These are phyloP conservation scores for Erythrophleum fordii DNA, from an alignment of 306 rosid species.

Conservation along the genomic window DNA sequence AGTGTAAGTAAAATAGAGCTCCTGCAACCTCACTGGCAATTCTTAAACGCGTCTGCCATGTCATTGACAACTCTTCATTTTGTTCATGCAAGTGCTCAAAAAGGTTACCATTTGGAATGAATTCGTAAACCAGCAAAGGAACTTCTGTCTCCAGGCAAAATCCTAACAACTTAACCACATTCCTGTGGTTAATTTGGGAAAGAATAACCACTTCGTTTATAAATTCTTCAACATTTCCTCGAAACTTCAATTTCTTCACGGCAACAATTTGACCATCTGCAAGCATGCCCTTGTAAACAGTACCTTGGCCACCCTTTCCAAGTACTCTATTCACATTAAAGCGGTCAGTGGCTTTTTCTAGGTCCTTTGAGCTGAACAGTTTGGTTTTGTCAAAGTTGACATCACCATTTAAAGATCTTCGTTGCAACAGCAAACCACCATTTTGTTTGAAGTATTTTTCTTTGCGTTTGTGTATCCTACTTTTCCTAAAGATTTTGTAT, in stretches of 20 bases:
- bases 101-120: conserved; percentile 44
- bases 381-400: conserved; percentile 28
- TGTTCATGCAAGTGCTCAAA: conserved; percentile 32
- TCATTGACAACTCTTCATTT: conserved; percentile 34
- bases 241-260: conserved; percentile 33
- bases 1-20: conserved; percentile 43
- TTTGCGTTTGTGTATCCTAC: conserved; percentile 20
- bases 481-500: conserved; percentile 21
- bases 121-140: conserved; percentile 46
- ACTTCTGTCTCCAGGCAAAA: conserved; percentile 43
- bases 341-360: conserved; percentile 44
- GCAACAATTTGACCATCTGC: conserved; percentile 44
- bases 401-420: conserved; percentile 32
- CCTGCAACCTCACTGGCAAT: conserved; percentile 39
- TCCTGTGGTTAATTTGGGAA: conserved; percentile 49
- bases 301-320: conserved; percentile 56
- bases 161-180: conserved; percentile 47
- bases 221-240: conserved; percentile 39
- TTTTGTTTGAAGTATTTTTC: conserved; percentile 44
- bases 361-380: conserved; percentile 36
- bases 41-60: conserved; percentile 46
- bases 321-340: conserved; percentile 42
- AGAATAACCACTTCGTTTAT: conserved; percentile 45
- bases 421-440: conserved; percentile 45
- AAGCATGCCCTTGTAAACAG: conserved; percentile 44